Evolutionary conservation across 306 rosid species (phyloP).

Genomic region (Hippophae tibetana): DNA sequence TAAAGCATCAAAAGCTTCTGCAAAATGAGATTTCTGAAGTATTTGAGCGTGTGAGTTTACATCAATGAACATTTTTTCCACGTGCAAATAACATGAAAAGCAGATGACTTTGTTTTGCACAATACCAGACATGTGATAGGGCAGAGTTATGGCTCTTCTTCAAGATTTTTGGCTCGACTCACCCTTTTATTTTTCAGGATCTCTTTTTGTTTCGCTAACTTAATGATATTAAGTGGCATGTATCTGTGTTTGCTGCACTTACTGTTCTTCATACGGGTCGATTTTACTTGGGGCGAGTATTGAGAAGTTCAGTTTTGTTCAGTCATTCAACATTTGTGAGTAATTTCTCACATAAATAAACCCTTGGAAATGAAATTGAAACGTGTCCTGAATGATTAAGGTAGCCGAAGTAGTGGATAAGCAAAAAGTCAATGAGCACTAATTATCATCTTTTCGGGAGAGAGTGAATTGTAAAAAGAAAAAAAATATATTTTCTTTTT

Average conservation of each 20-base stretch:
- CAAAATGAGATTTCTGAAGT: neutral
- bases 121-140: slow-evolving; percentile 44
- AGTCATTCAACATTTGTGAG: neutral
- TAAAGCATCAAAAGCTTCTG: slow-evolving; percentile 43
- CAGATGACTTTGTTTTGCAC: slow-evolving; percentile 49
- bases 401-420: neutral
- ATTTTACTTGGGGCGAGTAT: neutral
- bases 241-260: slow-evolving; percentile 25
- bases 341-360: neutral
- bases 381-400: neutral
- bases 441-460: too few relatives aligned
- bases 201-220: slow-evolving; percentile 24
- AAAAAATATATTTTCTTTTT: too few relatives aligned
- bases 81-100: slow-evolving; percentile 40
- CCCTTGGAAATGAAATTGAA: neutral
- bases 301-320: neutral
- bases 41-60: slow-evolving; percentile 30
- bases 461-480: too few relatives aligned
- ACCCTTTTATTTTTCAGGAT: slow-evolving; percentile 20
- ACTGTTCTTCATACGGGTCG: slow-evolving; percentile 14
- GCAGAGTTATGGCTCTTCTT: slow-evolving; percentile 32
- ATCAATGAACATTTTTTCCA: slow-evolving; percentile 29
- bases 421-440: too few relatives aligned
- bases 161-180: slow-evolving; percentile 17
- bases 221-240: slow-evolving; percentile 29